Conservation (phyloP, 1,284 basidiomycete genomes). For the Cryptococcus deneoformans region DNA sequence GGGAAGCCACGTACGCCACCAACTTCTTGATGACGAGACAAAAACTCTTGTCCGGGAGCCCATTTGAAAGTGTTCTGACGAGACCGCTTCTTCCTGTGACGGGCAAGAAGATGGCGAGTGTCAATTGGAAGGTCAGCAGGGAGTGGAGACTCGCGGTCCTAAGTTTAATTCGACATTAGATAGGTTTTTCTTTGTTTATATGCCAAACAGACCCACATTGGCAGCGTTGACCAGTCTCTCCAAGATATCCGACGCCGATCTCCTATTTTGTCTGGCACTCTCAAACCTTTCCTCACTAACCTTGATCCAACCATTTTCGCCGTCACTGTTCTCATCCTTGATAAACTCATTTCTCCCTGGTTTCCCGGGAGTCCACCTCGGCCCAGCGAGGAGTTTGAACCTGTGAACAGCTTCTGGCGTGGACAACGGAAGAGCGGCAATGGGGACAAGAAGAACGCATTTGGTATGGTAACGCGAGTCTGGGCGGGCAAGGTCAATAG, state of each 20-base stretch:
- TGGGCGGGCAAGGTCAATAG: constrained; percentile 68
- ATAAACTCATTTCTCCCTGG: constrained; percentile 50
- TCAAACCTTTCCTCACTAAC: constrained; percentile 81
- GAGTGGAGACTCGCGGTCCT: constrained; percentile 56
- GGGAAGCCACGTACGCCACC: constrained; percentile 63
- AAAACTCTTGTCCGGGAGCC: constrained; percentile 44
- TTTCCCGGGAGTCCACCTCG: constrained; percentile 69
- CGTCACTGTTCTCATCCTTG: constrained; percentile 19
- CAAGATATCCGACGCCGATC: constrained; percentile 76
- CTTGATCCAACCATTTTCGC: constrained; percentile 62
- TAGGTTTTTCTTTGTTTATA: background rate
- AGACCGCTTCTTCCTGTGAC: constrained; percentile 61
- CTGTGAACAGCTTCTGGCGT: constrained; percentile 65
- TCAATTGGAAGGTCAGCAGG: constrained; percentile 71
- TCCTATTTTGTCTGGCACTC: constrained; percentile 69
- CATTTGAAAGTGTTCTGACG: constrained; percentile 56
- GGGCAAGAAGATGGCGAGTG: constrained; percentile 68
- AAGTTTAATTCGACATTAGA: background rate
- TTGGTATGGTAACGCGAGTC: constrained; percentile 65
- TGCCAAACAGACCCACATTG: constrained; percentile 57
- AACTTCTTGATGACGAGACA: constrained; percentile 33
- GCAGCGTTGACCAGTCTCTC: constrained; percentile 68
- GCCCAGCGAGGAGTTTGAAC: constrained; percentile 75
- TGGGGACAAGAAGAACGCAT: constrained; percentile 66
- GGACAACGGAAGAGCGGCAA: constrained; percentile 66